phyloP scores from a whole-genome alignment of 164 flowering plant genomes.

The Berberis thunbergii region DNA sequence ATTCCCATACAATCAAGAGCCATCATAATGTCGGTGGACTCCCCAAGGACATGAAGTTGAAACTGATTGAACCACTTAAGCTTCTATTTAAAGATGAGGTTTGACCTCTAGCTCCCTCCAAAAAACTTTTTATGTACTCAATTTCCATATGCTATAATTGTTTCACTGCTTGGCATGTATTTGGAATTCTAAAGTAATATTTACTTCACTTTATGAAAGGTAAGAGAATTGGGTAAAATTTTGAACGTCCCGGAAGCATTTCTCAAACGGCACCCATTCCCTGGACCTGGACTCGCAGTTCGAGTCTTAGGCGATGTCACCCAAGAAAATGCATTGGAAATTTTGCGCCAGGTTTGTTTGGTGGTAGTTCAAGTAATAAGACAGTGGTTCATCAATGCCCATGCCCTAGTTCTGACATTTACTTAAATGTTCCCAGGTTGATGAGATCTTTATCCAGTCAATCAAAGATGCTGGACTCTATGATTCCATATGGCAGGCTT shows the following conservation, averaged over 20 bases:
- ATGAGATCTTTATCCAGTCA: slow-evolving; percentile 89
- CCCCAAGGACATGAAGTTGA: slow-evolving; percentile 95
- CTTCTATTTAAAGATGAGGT: slow-evolving; percentile 99
- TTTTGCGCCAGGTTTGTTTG: slow-evolving; percentile 64
- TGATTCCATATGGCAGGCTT: slow-evolving; percentile 97
- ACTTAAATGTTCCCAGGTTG: slow-evolving; percentile 45
- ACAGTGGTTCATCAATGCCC: not conserved
- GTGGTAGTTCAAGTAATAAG: slow-evolving; percentile 1
- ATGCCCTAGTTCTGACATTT: not conserved
- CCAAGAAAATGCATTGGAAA: slow-evolving; percentile 70
- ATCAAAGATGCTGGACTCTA: slow-evolving; percentile 93
- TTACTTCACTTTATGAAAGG: slow-evolving; percentile 30
- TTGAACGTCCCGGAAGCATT: slow-evolving; percentile 73
- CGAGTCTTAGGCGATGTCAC: slow-evolving; percentile 93
- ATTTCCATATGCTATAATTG: not conserved
- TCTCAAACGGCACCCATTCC: slow-evolving; percentile 95
- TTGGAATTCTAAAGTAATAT: not conserved
- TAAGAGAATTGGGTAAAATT: slow-evolving; percentile 78
- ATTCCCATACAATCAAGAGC: slow-evolving; percentile 97
- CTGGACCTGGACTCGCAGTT: slow-evolving; percentile 99
- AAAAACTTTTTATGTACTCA: not conserved
- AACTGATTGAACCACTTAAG: slow-evolving; percentile 95
- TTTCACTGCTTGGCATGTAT: not conserved
- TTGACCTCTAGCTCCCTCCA: not conserved
- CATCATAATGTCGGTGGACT: slow-evolving; percentile 99